phyloP scores from a whole-genome alignment of 768 basidiomycete species.

The Astraeus odoratus region DNA sequence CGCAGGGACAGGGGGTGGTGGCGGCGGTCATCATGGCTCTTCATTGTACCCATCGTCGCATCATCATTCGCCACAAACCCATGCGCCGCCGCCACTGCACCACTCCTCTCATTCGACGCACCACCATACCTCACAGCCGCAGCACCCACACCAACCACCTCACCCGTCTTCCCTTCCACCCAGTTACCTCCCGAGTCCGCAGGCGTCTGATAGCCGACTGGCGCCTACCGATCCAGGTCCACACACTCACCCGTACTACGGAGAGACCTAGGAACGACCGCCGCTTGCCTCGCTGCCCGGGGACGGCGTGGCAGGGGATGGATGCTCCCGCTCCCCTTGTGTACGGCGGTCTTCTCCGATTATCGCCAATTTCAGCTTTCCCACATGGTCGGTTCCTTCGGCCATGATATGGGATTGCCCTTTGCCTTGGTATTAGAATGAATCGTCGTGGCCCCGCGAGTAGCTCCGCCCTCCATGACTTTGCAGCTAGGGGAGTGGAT shows the following conservation, averaged over 20 bases:
- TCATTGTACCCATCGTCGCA: slow-evolving; percentile 25
- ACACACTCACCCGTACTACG: slow-evolving; percentile 25
- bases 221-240: slow-evolving; percentile 15
- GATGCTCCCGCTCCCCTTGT: too few species aligned
- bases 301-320: not conserved
- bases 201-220: slow-evolving; percentile 23
- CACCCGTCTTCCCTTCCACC: slow-evolving; percentile 24
- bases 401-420: too few species aligned
- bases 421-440: too few species aligned
- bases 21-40: slow-evolving; percentile 11
- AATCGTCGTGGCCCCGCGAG: too few species aligned
- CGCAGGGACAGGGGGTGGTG: not conserved
- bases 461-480: too few species aligned
- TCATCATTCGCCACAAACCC: slow-evolving; percentile 9
- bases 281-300: not conserved
- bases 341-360: too few species aligned
- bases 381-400: too few species aligned
- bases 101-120: not conserved
- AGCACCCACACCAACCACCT: not conserved
- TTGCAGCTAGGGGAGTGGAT: too few species aligned
- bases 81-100: not conserved
- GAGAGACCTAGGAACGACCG: slow-evolving; percentile 21
- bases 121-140: not conserved
- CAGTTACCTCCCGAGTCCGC: slow-evolving; percentile 25
- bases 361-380: too few species aligned